Evolutionary conservation across 306 rosid species (phyloP).

Genomic region (Sesbania bispinosa): DNA sequence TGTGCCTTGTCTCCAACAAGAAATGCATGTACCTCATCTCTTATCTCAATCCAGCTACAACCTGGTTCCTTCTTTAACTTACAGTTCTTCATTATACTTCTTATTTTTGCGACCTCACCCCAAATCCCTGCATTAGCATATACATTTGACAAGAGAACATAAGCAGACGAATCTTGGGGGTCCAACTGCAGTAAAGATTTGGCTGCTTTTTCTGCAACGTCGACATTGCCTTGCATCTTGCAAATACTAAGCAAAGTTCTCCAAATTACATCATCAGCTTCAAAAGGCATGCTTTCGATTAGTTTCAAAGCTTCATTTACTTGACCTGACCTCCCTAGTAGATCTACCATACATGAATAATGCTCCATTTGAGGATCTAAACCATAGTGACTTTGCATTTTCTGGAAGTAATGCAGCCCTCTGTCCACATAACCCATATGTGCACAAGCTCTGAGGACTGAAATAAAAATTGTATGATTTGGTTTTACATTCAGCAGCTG

Average conservation of each 20-base stretch:
- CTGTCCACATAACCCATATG: conserved; percentile 66
- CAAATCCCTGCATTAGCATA: conserved; percentile 78
- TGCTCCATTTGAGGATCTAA: conserved; percentile 81
- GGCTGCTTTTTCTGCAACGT: conserved; percentile 73
- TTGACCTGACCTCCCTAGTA: conserved; percentile 77
- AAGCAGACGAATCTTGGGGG: conserved; percentile 78
- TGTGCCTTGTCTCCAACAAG: conserved; percentile 86
- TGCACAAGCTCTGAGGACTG: conserved; percentile 85
- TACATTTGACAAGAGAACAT: conserved; percentile 61
- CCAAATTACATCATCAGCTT: conserved; percentile 82
- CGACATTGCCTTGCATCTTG: conserved; percentile 71
- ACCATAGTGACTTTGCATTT: conserved; percentile 58
- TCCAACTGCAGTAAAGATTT: conserved; percentile 51
- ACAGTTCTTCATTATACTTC: conserved; percentile 62
- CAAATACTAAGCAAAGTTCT: conserved; percentile 77
- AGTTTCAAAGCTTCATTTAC: conserved; percentile 60
- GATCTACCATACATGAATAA: conserved; percentile 86
- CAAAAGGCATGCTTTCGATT: conserved; percentile 72
- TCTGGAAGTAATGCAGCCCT: conserved; percentile 51
- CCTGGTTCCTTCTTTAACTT: conserved; percentile 81
- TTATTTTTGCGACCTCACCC: conserved; percentile 63
- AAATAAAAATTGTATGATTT: conserved; percentile 68
- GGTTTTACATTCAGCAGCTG: conserved; percentile 65
- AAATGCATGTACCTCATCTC: conserved; percentile 71
- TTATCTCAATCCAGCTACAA: conserved; percentile 94